Percentiles rank a stretch among this genome's conserved stretches.
These are phyloP conservation scores for Purshia tridentata DNA, from an alignment of 306 rosid species.

Conservation along the genomic window DNA sequence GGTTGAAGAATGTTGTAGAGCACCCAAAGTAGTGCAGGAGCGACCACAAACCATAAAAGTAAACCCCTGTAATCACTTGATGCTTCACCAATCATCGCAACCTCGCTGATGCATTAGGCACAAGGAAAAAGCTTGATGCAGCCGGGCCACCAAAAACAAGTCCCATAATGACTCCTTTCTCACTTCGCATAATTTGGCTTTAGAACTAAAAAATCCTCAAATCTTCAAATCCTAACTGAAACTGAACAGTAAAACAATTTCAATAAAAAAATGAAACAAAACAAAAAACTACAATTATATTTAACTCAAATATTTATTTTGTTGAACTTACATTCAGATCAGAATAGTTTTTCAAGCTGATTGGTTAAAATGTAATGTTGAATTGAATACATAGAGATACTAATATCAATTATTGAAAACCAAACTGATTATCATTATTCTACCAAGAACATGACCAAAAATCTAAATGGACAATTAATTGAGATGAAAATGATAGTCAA, in stretches of 20 bases:
- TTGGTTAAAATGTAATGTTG: neutral
- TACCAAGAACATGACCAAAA: neutral
- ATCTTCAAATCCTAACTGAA: no score
- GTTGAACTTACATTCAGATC: neutral
- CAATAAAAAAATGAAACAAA: no score
- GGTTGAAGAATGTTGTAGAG: conserved; percentile 11
- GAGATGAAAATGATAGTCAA: neutral
- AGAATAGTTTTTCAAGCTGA: no score
- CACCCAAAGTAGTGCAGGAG: neutral
- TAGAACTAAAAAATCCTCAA: no score
- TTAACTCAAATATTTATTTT: neutral
- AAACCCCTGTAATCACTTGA: neutral
- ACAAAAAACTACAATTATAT: no score
- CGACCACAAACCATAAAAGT: neutral
- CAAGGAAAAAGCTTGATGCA: no score
- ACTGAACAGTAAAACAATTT: no score
- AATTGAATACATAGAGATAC: no score
- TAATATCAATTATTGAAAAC: neutral
- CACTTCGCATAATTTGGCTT: conserved; percentile 12
- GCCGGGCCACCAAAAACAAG: no score
- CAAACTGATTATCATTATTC: neutral
- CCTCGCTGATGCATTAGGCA: no score
- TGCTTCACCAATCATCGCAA: neutral
- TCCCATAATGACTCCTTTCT: neutral
- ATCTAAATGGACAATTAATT: neutral